Conservation (phyloP, 2,329 filamentous ascomycete genomes). For the Colletotrichum acutatum region DNA sequence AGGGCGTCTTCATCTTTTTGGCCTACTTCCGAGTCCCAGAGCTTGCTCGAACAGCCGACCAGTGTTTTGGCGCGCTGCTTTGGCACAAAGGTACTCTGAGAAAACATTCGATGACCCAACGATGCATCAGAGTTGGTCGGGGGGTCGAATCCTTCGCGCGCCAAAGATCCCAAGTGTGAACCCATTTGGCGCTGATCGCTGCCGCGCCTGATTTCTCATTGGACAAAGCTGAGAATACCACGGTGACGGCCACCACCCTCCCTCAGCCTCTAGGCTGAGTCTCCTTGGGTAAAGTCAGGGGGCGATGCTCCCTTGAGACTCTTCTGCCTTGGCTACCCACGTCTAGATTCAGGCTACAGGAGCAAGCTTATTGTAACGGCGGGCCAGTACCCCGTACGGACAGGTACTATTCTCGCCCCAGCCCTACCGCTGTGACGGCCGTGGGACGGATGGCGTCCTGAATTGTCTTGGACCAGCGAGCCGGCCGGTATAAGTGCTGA, state of each 20-base stretch:
- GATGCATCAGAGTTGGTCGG: not conserved
- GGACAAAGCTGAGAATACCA: not conserved
- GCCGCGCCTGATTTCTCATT: not conserved
- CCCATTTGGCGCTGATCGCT: conserved; percentile 7
- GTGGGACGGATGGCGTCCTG: not conserved
- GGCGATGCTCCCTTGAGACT: conserved; percentile 2
- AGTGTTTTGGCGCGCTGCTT: not conserved
- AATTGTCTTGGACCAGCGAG: not conserved
- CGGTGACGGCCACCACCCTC: not conserved
- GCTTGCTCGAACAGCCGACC: not conserved
- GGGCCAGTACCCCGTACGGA: not conserved
- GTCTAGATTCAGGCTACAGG: not conserved
- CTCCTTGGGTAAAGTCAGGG: not conserved
- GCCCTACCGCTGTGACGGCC: conserved; percentile 10
- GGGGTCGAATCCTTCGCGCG: conserved; percentile 20
- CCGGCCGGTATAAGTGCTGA: conserved; percentile 7
- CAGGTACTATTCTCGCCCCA: not conserved
- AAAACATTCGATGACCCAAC: conserved; percentile 3
- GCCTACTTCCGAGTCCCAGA: not conserved
- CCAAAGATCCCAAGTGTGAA: not conserved
- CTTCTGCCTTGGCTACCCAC: not conserved
- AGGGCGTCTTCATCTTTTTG: not conserved
- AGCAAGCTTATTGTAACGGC: not conserved
- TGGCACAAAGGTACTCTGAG: not conserved
- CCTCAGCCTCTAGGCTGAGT: conserved; percentile 14